Percentiles rank a stretch among this genome's conserved stretches.
phyloP scores from a whole-genome alignment of 1,139 yeast species.

The Saccharomycopsis hybrid region DNA sequence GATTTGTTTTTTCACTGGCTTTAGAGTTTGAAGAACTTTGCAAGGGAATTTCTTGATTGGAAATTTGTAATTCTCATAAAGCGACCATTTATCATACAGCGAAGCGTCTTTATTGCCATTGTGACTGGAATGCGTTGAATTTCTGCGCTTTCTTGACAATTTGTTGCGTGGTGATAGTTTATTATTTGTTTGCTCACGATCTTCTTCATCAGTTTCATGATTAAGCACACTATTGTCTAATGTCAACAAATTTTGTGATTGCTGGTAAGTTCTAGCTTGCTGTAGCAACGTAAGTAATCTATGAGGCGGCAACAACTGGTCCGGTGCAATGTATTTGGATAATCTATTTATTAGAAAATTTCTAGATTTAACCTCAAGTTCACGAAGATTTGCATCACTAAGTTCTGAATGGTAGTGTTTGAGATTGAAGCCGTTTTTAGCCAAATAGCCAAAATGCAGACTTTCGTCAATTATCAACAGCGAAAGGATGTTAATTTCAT shows the following conservation, averaged over 20 bases:
- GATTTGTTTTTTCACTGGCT: slow-evolving; percentile 65
- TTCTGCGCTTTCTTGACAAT: not conserved
- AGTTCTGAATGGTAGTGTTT: not conserved
- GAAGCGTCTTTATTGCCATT: not conserved
- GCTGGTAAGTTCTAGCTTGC: slow-evolving; percentile 47
- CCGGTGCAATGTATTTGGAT: slow-evolving; percentile 34
- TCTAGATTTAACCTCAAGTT: slow-evolving; percentile 31
- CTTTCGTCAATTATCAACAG: slow-evolving; percentile 25
- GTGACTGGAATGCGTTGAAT: not conserved
- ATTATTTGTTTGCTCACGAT: slow-evolving; percentile 6
- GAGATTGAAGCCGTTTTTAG: slow-evolving; percentile 23
- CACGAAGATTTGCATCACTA: not conserved
- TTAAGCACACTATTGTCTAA: slow-evolving; percentile 24
- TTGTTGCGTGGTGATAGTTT: slow-evolving; percentile 21
- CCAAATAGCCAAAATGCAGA: slow-evolving; percentile 26
- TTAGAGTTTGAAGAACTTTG: slow-evolving; percentile 35
- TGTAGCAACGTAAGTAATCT: slow-evolving; percentile 43
- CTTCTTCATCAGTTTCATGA: not conserved
- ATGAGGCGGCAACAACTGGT: slow-evolving; percentile 46
- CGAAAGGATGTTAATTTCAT: slow-evolving; percentile 9
- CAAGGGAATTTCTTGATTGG: slow-evolving; percentile 43
- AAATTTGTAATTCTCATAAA: slow-evolving; percentile 27
- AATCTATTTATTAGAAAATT: slow-evolving; percentile 37
- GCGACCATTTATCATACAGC: slow-evolving; percentile 17
- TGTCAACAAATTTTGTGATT: slow-evolving; percentile 36